Evolutionary conservation across 2,329 filamentous ascomycete species (phyloP), one percentile per base, ranked within the genome.

Genomic region (Hypoxylon sp.): DNA sequence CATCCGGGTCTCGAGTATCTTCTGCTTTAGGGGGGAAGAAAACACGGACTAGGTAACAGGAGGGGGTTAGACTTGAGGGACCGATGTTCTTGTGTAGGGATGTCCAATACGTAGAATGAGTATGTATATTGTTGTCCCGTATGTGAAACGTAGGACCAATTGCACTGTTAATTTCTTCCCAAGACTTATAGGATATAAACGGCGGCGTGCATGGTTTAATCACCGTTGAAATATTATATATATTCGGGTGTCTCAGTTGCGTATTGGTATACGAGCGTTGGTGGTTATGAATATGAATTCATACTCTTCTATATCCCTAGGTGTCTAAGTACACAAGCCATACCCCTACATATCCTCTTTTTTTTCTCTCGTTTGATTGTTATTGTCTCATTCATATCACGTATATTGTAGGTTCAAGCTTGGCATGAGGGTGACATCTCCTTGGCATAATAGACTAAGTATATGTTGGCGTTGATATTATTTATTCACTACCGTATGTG

Each of bases 141-240:
- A 14, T n/a, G 14, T 37, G 35, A 13, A n/a, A 37, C 35, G 13
- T 37, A n/a, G 14, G 35, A 37, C 35, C 1, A 5, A n/a, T 37
- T 2, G 14, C 11, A 3, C 4, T 10, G 14, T 14, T n/a, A 5
- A 14, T 37, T 37, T 37, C 14, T 14, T 9, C 39, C 5, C 3
- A 11, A 11, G 8, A 31, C 19, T 11, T 44, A 3, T 22, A 11
- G 9, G 22, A 9, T 17, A 10, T 44, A n/a, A 11, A 44, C 8
- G 39, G 39, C 39, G 39, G 17, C 39, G 14, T 44, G 39, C 39
- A 44, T 44, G 39, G 39, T 44, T 22, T 44, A 44, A 44, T 44
- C 39, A 44, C 39, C 39, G 39, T 22, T 10, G 13, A 6, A 5
- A n/a, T 37, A 37, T 6, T n/a, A n/a, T 14, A 37, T 37, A 37